Evolutionary conservation across 768 basidiomycete species (phyloP), one percentile per base, ranked within the genome.

Genomic region (Peribolospora kevripleyi): DNA sequence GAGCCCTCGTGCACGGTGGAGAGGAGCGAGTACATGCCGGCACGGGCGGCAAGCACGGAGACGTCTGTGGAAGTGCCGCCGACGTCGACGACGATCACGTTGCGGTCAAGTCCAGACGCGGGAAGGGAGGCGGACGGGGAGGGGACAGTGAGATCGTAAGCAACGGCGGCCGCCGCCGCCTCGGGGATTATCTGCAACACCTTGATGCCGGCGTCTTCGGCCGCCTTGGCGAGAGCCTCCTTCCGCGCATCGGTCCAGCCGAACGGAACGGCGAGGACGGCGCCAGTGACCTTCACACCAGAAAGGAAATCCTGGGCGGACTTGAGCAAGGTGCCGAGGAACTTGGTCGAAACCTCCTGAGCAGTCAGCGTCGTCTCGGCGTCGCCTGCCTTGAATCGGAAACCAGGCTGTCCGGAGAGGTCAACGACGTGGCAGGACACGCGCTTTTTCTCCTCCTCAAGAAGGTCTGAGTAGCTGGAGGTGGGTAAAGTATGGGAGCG

Each of bases 231-330:
- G 14, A 95, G 72, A 0, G 84, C 86, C 4, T 70, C 72, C 58
- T 74, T 74, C 68, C 88, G 84, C 2, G 67, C 66, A 6, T 75
- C 71, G 38, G 76, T 73, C 66, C 90, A 93, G 69, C 74, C 80
- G 2, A 79, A 67, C 0, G 91, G 87, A 6, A 83, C 74, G 54
- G 79, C 77, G 65, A 97, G 76, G 55, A 95, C 91, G 36, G 84
- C 82, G 46, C 82, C 83, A 48, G 76, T 69, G 42, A 84, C 72
- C 39, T 76, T 74, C 64, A 76, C 79, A 52, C 63, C 63, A 9
- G 87, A 86, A 9, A 97, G 75, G 69, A 90, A 97, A 65, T 88
- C 86, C 61, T 80, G 76, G 5, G 90, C 91, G 43, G 84, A 88
- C 59, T 82, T 74, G 58, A 86, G 69, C 42, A 98, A 77, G 3